Conservation (phyloP, 164 flowering plant genomes). For the Berberis vulgaris region DNA sequence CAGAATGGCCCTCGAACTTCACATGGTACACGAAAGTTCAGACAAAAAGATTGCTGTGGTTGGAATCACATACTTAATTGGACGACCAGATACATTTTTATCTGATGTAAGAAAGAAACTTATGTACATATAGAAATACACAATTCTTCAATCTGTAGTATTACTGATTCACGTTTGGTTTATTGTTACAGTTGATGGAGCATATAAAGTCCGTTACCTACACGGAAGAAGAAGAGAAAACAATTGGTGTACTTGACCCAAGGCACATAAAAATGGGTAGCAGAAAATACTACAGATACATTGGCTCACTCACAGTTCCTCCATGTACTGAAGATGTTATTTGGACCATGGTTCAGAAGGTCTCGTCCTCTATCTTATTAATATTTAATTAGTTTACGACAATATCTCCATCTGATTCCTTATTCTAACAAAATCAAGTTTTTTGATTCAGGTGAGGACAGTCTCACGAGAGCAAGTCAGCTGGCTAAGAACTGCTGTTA, state of each 20-base stretch:
- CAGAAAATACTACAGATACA: slow-evolving; percentile 11
- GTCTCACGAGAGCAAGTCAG: slow-evolving; percentile 26
- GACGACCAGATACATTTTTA: slow-evolving; percentile 39
- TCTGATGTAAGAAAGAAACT: slow-evolving; percentile 27
- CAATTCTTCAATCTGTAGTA: neutral
- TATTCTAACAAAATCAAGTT: neutral
- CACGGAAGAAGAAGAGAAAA: slow-evolving; percentile 8
- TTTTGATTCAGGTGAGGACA: slow-evolving; percentile 14
- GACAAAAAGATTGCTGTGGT: slow-evolving; percentile 37
- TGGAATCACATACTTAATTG: slow-evolving; percentile 37
- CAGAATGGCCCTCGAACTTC: slow-evolving; percentile 51
- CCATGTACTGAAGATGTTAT: slow-evolving; percentile 28
- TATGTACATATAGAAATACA: neutral
- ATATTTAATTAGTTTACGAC: too few species aligned
- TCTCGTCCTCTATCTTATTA: neutral
- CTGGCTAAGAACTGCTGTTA: slow-evolving; percentile 21
- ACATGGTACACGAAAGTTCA: slow-evolving; percentile 42
- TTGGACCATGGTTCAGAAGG: slow-evolving; percentile 23
- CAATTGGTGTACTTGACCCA: slow-evolving; percentile 34
- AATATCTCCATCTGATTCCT: neutral
- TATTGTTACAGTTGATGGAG: slow-evolving; percentile 16
- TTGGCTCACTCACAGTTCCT: slow-evolving; percentile 26
- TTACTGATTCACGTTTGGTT: too few species aligned
- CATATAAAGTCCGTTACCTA: slow-evolving; percentile 7
- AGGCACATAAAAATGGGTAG: slow-evolving; percentile 21